Evolutionary conservation across 768 basidiomycete genomes (phyloP), one percentile per base, ranked within the genome.

Genomic region (Kwoniella sp.): DNA sequence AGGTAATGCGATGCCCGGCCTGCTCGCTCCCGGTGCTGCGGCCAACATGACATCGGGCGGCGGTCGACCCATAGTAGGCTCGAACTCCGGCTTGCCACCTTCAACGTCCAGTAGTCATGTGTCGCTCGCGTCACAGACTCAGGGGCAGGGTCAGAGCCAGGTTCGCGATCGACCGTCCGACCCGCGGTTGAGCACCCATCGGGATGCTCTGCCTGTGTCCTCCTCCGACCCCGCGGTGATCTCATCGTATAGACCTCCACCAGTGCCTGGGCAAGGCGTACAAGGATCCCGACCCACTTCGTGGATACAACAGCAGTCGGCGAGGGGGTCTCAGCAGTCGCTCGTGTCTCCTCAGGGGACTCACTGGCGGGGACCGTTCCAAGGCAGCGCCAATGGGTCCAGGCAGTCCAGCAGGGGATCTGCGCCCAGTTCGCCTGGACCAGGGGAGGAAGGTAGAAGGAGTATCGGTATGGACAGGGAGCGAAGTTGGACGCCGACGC

Each of bases 301-400:
- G 8, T 58, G 56, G 56, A 45, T 52, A 10, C 44, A 53, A 29
- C 20, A 45, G 4, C 46, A 47, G 20, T 20, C 32, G 17, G 15
- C 15, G 17, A 17, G 31, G 6, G 46, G 40, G 3, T 40, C 55
- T n/a, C 55, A 49, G 33, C 48, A 50, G 15, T 54, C 15, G n/a
- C 28, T 37, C n/a, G 23, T 22, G 14, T 44, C 41, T 2, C 51
- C 33, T 28, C 28, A 31, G 15, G 20, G n/a, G n/a, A n/a, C n/a
- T n/a, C n/a, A n/a, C 12, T 22, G 58, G 46, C n/a, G 62, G 6
- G 62, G 65, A 19, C 65, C 65, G 10, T 67, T 67, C 55, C 65
- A 49, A 25, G 47, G 38, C 4, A 19, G n/a, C 12, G 37, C 27
- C n/a, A 37, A 41, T 46, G 53, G 48, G 12, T 55, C 52, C 12